A percentile compares a stretch with the other conserved stretches of the same genome.
phyloP scores from a whole-genome alignment of 2,329 filamentous ascomycete species.

The Fusarium transvaalense region DNA sequence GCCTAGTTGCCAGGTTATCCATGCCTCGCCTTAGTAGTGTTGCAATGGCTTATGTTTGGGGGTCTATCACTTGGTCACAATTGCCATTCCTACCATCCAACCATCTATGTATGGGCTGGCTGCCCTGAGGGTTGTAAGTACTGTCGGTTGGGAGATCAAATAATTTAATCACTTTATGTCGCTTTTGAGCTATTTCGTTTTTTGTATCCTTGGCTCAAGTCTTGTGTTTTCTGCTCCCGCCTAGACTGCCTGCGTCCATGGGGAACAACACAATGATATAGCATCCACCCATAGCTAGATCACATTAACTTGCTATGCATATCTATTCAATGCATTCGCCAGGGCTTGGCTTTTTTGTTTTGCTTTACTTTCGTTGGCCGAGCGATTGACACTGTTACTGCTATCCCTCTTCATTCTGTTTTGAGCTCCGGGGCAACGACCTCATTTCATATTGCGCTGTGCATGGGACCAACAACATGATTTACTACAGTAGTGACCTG shows the following conservation, averaged over 20 bases:
- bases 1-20: background rate
- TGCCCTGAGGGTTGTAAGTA: too few species aligned
- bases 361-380: too few species aligned
- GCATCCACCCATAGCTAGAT: conserved; percentile 4
- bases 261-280: conserved; percentile 6
- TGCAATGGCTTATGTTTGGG: conserved; percentile 12
- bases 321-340: too few species aligned
- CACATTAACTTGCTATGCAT: conserved; percentile 2
- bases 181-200: too few species aligned
- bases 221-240: background rate
- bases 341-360: too few species aligned
- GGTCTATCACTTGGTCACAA: conserved; percentile 21
- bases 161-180: too few species aligned
- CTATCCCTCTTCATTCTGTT: conserved; percentile 12
- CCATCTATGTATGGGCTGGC: too few species aligned
- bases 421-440: conserved; percentile 12
- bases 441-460: background rate
- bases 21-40: conserved; percentile 13
- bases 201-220: too few species aligned
- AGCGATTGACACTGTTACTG: too few species aligned
- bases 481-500: conserved; percentile 41
- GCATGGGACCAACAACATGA: conserved; percentile 22
- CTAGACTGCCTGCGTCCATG: background rate
- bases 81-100: background rate
- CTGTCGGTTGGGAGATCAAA: too few species aligned